Conservation (phyloP, 176 grass and related monocot genomes). For the Rhipidocladum racemiflorum region DNA sequence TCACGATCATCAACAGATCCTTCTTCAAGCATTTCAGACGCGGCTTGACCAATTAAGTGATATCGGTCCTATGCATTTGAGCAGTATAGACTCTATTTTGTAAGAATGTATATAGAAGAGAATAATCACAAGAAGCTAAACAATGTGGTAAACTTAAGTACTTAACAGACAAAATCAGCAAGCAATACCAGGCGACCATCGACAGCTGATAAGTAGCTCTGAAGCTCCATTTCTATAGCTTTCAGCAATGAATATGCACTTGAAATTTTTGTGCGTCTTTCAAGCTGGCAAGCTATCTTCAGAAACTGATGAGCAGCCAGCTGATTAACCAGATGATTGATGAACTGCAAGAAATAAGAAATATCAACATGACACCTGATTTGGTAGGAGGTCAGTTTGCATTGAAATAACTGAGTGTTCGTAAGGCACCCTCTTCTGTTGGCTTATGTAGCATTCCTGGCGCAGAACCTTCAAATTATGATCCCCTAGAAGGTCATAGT, state of each 20-base stretch:
- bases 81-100: slow-evolving; percentile 12
- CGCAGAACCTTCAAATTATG: slow-evolving; percentile 43
- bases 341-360: slow-evolving; percentile 59
- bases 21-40: slow-evolving; percentile 68
- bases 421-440: slow-evolving; percentile 43
- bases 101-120: slow-evolving; percentile 30
- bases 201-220: slow-evolving; percentile 65
- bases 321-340: slow-evolving; percentile 85
- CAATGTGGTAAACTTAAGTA: neutral
- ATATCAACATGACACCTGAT: neutral
- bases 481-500: slow-evolving; percentile 38
- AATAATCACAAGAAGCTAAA: slow-evolving; percentile 18
- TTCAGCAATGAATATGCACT: slow-evolving; percentile 71
- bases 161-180: neutral
- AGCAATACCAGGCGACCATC: slow-evolving; percentile 62
- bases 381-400: neutral
- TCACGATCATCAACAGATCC: slow-evolving; percentile 84
- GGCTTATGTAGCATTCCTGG: slow-evolving; percentile 49
- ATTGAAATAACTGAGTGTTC: neutral
- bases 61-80: slow-evolving; percentile 56
- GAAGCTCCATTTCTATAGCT: slow-evolving; percentile 68
- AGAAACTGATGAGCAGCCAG: slow-evolving; percentile 67
- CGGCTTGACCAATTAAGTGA: slow-evolving; percentile 63
- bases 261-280: slow-evolving; percentile 50
- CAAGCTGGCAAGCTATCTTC: slow-evolving; percentile 72